Base-by-base conservation (phyloP, 495 filamentous ascomycete species). In the Staphylotrichum longicolle region DNA sequence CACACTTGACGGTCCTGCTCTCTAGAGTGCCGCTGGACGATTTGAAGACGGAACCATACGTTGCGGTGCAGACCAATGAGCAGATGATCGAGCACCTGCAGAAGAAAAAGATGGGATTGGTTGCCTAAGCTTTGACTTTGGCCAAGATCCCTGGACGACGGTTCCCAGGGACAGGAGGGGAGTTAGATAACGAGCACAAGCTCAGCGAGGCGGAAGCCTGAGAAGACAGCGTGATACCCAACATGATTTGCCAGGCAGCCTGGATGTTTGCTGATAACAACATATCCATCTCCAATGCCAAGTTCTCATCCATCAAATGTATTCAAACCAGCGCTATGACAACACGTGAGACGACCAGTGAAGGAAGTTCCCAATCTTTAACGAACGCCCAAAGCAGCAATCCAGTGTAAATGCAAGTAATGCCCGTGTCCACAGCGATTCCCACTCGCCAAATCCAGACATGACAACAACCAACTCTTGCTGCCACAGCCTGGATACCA, bases 1-100 rank as follows among this genome's bases (percentile, higher is more conserved):
- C 82, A 4, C 63, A 83, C 53, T 77, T 90, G 73, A 83, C 77
- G 41, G 76, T 88, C 33, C 86, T 87, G 63, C 71, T 91, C 11
- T 84, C 83, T 1, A 71, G 75, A 54, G 72, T 77, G n/a, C 70
- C 80, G 32, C 67, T 89, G 37, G 75, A 80, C 15, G 81, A 81
- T 56, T 65, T 88, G 44, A 72, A 69, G 27, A 66, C 33, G 6
- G 53, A 64, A 34, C 41, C 35, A n/a, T 66, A 66, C 37, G 58
- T 72, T 7, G 64, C 63, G 9, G 3, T 69, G 5, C 78, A 81
- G 65, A 76, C 76, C 9, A 81, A 77, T 46, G 62, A 70, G 51
- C 62, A 57, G 2, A 37, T 53, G 0, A 71, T 74, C 14, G 70
- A 75, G 53, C 27, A 66, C 7, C 14, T 65, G 54, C 56, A 65